Conservation (phyloP, 2,329 filamentous ascomycete species). For the Conoideocrella luteorostrata region DNA sequence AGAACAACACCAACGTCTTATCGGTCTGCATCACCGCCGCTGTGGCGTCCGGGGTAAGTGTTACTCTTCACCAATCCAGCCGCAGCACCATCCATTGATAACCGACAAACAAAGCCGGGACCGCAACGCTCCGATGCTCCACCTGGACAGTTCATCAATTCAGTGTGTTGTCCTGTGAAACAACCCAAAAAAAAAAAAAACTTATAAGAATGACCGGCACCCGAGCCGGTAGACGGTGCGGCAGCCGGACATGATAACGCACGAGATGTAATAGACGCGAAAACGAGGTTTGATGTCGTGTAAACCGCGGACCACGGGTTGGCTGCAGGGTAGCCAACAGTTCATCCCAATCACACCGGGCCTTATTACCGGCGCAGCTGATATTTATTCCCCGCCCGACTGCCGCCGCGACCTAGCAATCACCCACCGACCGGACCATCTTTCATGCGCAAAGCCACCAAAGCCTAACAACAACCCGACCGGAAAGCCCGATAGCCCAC, state of each 20-base stretch:
- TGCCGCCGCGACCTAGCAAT: not conserved
- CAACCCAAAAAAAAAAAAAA: no score
- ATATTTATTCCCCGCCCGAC: not conserved
- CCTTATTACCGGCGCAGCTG: not conserved
- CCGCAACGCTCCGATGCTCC: not conserved
- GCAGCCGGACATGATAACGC: not conserved
- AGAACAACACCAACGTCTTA: not conserved
- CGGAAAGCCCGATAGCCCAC: no score
- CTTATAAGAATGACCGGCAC: not conserved
- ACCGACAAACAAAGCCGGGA: not conserved
- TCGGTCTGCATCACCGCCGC: not conserved
- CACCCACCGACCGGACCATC: not conserved
- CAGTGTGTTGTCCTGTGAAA: no score
- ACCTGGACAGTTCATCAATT: not conserved
- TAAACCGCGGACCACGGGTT: not conserved
- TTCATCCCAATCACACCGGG: not conserved
- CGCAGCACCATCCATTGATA: not conserved
- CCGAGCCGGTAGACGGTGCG: not conserved
- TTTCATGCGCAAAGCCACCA: not conserved
- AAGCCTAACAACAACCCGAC: not conserved
- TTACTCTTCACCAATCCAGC: not conserved
- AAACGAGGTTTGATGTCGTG: not conserved
- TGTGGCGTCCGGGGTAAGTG: constrained; percentile 6
- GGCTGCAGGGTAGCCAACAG: not conserved
- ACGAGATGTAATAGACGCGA: not conserved